Conservation (phyloP, 495 filamentous ascomycete genomes). For the Pseudevernia furfuracea region DNA sequence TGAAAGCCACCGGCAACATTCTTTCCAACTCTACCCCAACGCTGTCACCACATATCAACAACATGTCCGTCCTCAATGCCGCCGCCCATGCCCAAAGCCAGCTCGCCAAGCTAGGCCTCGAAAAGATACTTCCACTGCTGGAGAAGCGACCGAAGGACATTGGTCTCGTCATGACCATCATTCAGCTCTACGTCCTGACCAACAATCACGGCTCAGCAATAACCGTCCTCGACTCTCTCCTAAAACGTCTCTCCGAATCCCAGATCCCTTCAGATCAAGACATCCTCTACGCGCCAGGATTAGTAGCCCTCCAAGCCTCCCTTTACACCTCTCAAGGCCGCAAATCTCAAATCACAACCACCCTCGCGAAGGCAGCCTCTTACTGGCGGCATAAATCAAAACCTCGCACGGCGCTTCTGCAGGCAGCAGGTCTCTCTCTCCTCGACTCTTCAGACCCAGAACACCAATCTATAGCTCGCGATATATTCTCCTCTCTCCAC, state of each 20-base stretch:
- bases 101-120: constrained; percentile 62
- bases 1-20: constrained; percentile 56
- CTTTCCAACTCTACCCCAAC: constrained; percentile 46
- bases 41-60: constrained; percentile 49
- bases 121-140: constrained; percentile 63
- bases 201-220: constrained; percentile 73
- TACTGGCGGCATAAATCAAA: constrained; percentile 64
- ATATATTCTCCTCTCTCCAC: constrained; percentile 65
- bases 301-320: constrained; percentile 74
- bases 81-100: constrained; percentile 62
- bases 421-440: constrained; percentile 70
- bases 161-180: constrained; percentile 71
- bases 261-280: constrained; percentile 48
- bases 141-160: constrained; percentile 73
- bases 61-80: constrained; percentile 69
- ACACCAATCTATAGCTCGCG: constrained; percentile 60
- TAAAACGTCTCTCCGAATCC: constrained; percentile 59
- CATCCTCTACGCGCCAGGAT: constrained; percentile 74
- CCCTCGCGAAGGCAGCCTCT: constrained; percentile 71
- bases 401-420: constrained; percentile 53
- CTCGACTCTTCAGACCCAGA: constrained; percentile 61
- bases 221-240: constrained; percentile 62
- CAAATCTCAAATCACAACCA: constrained; percentile 58
- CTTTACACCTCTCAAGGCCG: constrained; percentile 75
- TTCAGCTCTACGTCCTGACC: constrained; percentile 72